phyloP scores from a whole-genome alignment of 345 rosid species.

The Nasturtium officinale region DNA sequence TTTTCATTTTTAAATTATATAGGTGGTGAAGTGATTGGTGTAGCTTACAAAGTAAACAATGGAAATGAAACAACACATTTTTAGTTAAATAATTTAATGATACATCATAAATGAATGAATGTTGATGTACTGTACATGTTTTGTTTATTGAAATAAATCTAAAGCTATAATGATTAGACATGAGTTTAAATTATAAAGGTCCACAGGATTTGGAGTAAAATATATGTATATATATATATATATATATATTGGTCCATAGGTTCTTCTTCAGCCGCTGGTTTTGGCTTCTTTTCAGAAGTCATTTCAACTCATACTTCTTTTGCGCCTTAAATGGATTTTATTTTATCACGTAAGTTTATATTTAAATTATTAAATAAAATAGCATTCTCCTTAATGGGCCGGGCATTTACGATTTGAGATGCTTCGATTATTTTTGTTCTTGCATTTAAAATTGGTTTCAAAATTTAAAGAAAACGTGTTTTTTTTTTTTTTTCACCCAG shows the following conservation, averaged over 20 bases:
- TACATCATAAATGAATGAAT: conserved; percentile 10
- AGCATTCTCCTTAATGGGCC: conserved; percentile 14
- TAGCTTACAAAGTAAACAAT: neutral
- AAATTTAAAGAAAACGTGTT: no score
- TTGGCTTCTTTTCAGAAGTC: conserved; percentile 10
- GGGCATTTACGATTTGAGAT: neutral
- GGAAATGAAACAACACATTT: neutral
- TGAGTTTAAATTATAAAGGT: neutral
- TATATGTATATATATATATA: no score
- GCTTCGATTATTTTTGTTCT: neutral
- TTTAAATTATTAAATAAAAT: neutral
- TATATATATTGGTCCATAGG: conserved; percentile 25
- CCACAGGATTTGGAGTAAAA: neutral
- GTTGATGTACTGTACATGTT: neutral
- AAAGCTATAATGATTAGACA: neutral
- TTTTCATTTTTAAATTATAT: neutral
- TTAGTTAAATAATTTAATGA: neutral
- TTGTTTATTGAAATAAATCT: neutral
- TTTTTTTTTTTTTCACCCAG: no score
- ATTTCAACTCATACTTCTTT: conserved; percentile 18
- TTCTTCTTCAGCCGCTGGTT: conserved; percentile 36
- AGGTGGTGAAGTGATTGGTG: neutral
- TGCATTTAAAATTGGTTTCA: conserved; percentile 1
- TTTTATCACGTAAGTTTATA: neutral
- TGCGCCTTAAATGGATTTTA: neutral